Conservation (phyloP, 2,329 filamentous ascomycete genomes). For the Aplosporella prunicola region DNA sequence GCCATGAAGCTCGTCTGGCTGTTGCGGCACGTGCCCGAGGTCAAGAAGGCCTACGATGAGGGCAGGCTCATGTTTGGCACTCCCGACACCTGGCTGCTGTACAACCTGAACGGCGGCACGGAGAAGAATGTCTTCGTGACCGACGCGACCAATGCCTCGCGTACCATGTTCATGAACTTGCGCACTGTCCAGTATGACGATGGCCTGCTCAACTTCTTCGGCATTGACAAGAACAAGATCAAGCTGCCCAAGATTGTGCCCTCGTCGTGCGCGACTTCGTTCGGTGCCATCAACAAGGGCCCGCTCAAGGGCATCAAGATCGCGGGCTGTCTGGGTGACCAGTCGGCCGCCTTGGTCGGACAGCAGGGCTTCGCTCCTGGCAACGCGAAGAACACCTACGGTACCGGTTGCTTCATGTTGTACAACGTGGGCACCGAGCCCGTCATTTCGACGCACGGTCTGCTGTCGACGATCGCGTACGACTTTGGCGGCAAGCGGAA, state of each 20-base stretch:
- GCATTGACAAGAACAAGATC: conserved; percentile 61
- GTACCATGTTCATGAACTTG: conserved; percentile 93
- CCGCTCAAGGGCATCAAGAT: conserved; percentile 61
- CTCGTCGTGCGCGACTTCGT: conserved; percentile 65
- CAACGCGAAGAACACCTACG: conserved; percentile 83
- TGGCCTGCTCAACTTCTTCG: conserved; percentile 67
- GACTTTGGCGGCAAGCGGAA: conserved; percentile 61
- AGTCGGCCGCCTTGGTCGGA: conserved; percentile 76
- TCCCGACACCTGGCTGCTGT: conserved; percentile 81
- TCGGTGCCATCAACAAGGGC: conserved; percentile 57
- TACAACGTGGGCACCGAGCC: conserved; percentile 82
- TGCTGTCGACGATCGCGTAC: conserved; percentile 81
- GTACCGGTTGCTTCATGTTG: conserved; percentile 79
- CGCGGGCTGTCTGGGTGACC: conserved; percentile 77
- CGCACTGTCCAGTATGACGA: conserved; percentile 72
- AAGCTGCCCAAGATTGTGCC: conserved; percentile 73
- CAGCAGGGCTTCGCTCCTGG: conserved; percentile 77
- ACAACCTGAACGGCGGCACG: conserved; percentile 67
- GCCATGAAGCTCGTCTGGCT: conserved; percentile 81
- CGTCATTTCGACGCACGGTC: conserved; percentile 72
- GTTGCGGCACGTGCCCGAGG: conserved; percentile 58
- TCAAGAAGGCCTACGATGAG: conserved; percentile 66
- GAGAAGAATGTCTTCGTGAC: conserved; percentile 65
- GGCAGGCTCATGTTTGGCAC: conserved; percentile 75
- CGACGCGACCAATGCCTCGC: conserved; percentile 76